Evolutionary conservation across 1,284 basidiomycete genomes (phyloP).

Genomic region (Cutaneotrichosporon sp.): DNA sequence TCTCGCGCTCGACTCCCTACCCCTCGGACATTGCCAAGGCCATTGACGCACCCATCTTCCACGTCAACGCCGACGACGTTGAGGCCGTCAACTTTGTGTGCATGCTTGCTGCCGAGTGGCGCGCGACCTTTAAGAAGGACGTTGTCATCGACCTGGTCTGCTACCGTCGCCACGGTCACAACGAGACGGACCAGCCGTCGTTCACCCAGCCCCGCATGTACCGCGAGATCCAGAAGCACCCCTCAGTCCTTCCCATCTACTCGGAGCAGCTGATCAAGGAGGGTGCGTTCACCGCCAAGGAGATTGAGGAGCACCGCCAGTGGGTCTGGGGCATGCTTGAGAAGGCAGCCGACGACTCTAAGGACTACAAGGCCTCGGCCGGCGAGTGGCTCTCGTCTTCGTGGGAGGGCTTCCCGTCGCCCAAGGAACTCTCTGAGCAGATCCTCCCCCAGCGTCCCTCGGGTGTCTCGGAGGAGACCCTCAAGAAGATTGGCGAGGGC

Average conservation of each 20-base stretch:
- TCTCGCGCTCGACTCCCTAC: slow-evolving; percentile 96
- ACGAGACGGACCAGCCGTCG: slow-evolving; percentile 98
- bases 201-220: slow-evolving; percentile 99
- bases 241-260: slow-evolving; percentile 88
- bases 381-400: slow-evolving; percentile 97
- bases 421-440: slow-evolving; percentile 89
- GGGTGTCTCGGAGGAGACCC: slow-evolving; percentile 72
- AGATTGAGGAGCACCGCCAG: slow-evolving; percentile 97
- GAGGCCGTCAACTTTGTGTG: slow-evolving; percentile 98
- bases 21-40: slow-evolving; percentile 99
- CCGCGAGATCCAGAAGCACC: slow-evolving; percentile 92
- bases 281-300: slow-evolving; percentile 90
- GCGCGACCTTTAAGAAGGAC: slow-evolving; percentile 98
- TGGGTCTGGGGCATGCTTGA: slow-evolving; percentile 99
- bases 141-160: slow-evolving; percentile 98
- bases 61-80: slow-evolving; percentile 98
- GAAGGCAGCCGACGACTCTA: slow-evolving; percentile 81
- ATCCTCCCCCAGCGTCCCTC: slow-evolving; percentile 86
- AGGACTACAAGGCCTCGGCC: slow-evolving; percentile 89
- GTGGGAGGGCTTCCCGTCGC: slow-evolving; percentile 98
- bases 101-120: slow-evolving; percentile 96
- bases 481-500: slow-evolving; percentile 80
- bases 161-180: slow-evolving; percentile 98
- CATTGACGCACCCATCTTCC: slow-evolving; percentile 98
- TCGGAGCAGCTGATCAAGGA: slow-evolving; percentile 86